phyloP scores from a whole-genome alignment of 441 rosid genomes.

The Iberis amara region DNA sequence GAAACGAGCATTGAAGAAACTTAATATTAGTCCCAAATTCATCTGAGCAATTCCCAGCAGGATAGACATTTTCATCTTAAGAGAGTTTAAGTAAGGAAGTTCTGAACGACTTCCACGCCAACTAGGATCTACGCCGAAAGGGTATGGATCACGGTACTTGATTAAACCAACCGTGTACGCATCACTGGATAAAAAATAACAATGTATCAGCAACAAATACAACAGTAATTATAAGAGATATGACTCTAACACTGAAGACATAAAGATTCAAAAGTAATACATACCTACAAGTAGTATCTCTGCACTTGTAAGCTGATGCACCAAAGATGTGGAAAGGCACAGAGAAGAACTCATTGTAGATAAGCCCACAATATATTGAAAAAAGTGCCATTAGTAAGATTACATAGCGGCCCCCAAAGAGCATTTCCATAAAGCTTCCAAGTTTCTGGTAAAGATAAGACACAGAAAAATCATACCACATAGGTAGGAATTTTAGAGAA shows the following conservation, averaged over 20 bases:
- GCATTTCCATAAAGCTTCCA: conserved; percentile 98
- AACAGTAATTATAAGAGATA: neutral
- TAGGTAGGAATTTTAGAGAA: neutral
- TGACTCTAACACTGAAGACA: conserved; percentile 11
- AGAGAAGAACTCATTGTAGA: conserved; percentile 94
- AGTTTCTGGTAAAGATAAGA: conserved; percentile 57
- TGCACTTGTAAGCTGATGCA: conserved; percentile 83
- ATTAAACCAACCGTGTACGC: conserved; percentile 63
- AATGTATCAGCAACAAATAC: conserved; percentile 6
- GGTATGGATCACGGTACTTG: conserved; percentile 75
- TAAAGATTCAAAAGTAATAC: conserved; percentile 12
- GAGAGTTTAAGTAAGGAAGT: conserved; percentile 85
- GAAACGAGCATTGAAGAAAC: conserved; percentile 88
- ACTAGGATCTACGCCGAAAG: conserved; percentile 97
- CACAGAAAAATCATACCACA: conserved; percentile 9
- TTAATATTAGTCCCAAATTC: conserved; percentile 79
- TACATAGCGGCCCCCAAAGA: conserved; percentile 90
- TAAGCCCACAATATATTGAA: conserved; percentile 91
- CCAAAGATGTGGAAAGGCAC: conserved; percentile 93
- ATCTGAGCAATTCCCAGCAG: conserved; percentile 84
- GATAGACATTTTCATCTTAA: conserved; percentile 98
- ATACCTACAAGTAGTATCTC: conserved; percentile 76
- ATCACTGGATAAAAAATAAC: conserved; percentile 51
- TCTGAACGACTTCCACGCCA: conserved; percentile 99
- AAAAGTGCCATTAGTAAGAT: conserved; percentile 83